Evolutionary conservation across 805 yeast genomes (phyloP).

Genomic region (Metschnikowia matae): DNA sequence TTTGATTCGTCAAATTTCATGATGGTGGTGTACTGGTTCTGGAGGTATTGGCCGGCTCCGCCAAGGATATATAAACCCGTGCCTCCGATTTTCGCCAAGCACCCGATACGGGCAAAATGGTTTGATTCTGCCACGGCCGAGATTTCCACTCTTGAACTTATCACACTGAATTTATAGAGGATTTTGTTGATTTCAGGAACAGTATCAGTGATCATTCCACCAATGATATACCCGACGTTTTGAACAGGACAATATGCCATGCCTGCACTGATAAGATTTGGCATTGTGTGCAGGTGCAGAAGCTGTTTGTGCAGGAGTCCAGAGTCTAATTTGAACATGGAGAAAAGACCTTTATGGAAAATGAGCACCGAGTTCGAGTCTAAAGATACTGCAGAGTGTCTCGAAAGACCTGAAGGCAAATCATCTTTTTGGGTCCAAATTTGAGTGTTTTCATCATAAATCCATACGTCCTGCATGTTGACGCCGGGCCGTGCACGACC

Average conservation of each 20-base stretch:
- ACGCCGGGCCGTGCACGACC: conserved; percentile 64
- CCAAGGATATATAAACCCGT: conserved; percentile 48
- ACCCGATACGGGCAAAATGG: conserved; percentile 48
- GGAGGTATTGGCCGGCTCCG: conserved; percentile 47
- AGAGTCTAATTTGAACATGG: background rate
- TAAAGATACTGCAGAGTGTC: conserved; percentile 12
- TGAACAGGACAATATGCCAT: conserved; percentile 25
- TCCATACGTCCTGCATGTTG: conserved; percentile 33
- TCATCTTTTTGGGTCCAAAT: conserved; percentile 40
- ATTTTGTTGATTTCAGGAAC: conserved; percentile 29
- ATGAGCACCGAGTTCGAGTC: conserved; percentile 7
- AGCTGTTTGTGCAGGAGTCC: background rate
- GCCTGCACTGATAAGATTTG: conserved; percentile 27
- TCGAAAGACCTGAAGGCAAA: conserved; percentile 20
- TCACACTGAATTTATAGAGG: conserved; percentile 33
- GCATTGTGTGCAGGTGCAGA: background rate
- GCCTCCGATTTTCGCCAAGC: conserved; percentile 29
- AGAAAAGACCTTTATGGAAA: conserved; percentile 12
- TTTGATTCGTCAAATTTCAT: conserved; percentile 27
- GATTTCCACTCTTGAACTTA: conserved; percentile 9
- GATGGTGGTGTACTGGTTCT: conserved; percentile 25
- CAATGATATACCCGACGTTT: conserved; percentile 41
- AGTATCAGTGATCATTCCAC: conserved; percentile 39
- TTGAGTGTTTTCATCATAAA: conserved; percentile 7
- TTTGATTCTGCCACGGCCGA: conserved; percentile 19